phyloP scores from a whole-genome alignment of 75 land plant species.

The Adiantum capillusveneris region DNA sequence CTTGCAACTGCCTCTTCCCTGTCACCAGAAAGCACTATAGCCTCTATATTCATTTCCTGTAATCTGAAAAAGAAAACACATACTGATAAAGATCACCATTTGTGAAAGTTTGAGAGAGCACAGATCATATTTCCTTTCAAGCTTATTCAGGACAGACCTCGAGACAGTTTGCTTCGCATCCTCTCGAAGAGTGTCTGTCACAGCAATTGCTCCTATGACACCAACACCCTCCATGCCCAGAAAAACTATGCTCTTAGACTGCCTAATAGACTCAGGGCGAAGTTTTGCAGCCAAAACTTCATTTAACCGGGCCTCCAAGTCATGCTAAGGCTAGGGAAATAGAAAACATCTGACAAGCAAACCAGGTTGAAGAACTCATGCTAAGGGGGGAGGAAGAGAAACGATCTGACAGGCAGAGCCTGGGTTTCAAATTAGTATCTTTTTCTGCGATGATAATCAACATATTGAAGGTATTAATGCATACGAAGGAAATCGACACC shows the following conservation, averaged over 20 bases:
- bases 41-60: constrained; percentile 56
- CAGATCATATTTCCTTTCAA: background rate
- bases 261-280: constrained; percentile 13
- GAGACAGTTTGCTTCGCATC: constrained; percentile 71
- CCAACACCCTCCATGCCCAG: constrained; percentile 90
- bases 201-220: constrained; percentile 79
- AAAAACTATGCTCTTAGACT: constrained; percentile 76
- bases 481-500: no score
- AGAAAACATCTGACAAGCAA: no score
- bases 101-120: background rate
- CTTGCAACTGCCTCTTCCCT: constrained; percentile 96
- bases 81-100: constrained; percentile 4
- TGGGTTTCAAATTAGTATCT: no score
- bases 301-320: constrained; percentile 20
- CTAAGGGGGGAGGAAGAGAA: no score
- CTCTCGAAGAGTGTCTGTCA: constrained; percentile 66
- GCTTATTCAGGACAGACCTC: constrained; percentile 29
- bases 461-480: no score
- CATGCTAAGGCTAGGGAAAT: no score
- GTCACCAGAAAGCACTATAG: constrained; percentile 84
- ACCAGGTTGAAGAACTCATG: no score
- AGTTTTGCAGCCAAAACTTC: constrained; percentile 4
- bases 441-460: no score
- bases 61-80: constrained; percentile 35
- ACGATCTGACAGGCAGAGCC: no score